Percentiles rank a stretch among this genome's conserved stretches.
phyloP scores from a whole-genome alignment of 139 green algal genomes.

The Tetraselmis striata region DNA sequence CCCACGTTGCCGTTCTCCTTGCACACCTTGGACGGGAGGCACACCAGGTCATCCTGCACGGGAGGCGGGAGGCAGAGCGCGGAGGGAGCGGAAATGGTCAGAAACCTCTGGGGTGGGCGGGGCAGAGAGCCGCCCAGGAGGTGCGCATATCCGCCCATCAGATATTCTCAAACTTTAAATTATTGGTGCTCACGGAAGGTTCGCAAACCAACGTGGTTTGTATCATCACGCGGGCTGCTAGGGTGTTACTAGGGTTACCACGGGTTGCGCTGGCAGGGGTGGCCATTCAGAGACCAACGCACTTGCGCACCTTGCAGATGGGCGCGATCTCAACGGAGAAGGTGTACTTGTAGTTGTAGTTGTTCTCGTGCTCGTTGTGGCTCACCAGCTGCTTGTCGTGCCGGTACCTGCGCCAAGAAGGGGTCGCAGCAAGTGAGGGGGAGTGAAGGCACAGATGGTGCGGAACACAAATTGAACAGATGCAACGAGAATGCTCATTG shows the following conservation, averaged over 20 bases:
- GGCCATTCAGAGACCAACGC: too few species aligned
- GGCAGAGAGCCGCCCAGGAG: too few species aligned
- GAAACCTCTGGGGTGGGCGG: too few species aligned
- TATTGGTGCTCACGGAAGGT: not conserved
- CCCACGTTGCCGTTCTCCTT: slow-evolving; percentile 66
- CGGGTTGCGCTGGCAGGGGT: too few species aligned
- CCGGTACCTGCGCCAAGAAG: slow-evolving; percentile 56
- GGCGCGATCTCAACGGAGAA: slow-evolving; percentile 93
- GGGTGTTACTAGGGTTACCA: too few species aligned
- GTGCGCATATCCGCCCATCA: not conserved
- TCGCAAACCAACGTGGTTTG: not conserved
- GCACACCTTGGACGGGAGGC: slow-evolving; percentile 71
- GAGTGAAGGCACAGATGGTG: slow-evolving; percentile 13
- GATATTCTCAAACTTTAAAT: slow-evolving; percentile 2
- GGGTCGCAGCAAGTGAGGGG: too few species aligned
- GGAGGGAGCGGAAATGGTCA: too few species aligned
- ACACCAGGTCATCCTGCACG: slow-evolving; percentile 90
- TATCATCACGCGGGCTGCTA: too few species aligned
- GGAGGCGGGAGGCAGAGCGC: not conserved
- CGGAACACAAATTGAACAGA: slow-evolving; percentile 19
- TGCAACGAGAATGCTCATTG: not conserved
- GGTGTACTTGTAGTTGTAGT: slow-evolving; percentile 99
- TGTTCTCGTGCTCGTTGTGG: slow-evolving; percentile 85
- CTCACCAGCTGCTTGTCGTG: slow-evolving; percentile 96
- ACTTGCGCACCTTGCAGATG: slow-evolving; percentile 74